Percentiles rank a stretch among this genome's conserved stretches.
Conservation (phyloP, 1,284 basidiomycete genomes). For the Boletus sp. region DNA sequence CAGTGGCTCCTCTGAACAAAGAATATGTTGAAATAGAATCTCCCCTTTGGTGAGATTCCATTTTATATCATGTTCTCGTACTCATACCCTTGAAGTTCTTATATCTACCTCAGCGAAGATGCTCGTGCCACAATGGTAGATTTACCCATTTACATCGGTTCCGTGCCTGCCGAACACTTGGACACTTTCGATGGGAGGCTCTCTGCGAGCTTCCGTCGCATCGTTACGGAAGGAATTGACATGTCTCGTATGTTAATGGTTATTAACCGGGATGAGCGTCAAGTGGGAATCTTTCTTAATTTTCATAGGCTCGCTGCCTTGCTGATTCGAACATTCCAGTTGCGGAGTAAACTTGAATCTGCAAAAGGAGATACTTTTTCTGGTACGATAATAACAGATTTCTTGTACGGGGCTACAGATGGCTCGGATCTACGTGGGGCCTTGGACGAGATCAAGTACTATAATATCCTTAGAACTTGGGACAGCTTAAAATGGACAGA, state of each 20-base stretch:
- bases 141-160: slow-evolving; percentile 76
- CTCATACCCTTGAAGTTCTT: slow-evolving; percentile 49
- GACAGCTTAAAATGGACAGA: slow-evolving; percentile 73
- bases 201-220: slow-evolving; percentile 65
- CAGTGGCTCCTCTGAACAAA: slow-evolving; percentile 88
- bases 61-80: slow-evolving; percentile 19
- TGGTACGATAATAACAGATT: slow-evolving; percentile 75
- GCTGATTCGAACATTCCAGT: slow-evolving; percentile 36
- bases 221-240: slow-evolving; percentile 79
- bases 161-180: slow-evolving; percentile 81
- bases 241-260: slow-evolving; percentile 90
- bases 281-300: slow-evolving; percentile 44
- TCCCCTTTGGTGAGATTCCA: slow-evolving; percentile 67
- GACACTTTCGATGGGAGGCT: slow-evolving; percentile 71
- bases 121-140: slow-evolving; percentile 73
- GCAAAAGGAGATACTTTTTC: slow-evolving; percentile 76
- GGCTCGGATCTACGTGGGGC: slow-evolving; percentile 75
- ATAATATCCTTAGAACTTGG: slow-evolving; percentile 68
- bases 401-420: slow-evolving; percentile 83
- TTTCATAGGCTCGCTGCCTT: neutral
- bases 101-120: slow-evolving; percentile 82
- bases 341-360: slow-evolving; percentile 72
- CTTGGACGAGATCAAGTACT: slow-evolving; percentile 80
- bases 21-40: slow-evolving; percentile 91
- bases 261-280: slow-evolving; percentile 84